These are phyloP conservation scores for Leptographium galeiforme DNA, from an alignment of 2,329 filamentous ascomycete genomes.

Conservation along the genomic window DNA sequence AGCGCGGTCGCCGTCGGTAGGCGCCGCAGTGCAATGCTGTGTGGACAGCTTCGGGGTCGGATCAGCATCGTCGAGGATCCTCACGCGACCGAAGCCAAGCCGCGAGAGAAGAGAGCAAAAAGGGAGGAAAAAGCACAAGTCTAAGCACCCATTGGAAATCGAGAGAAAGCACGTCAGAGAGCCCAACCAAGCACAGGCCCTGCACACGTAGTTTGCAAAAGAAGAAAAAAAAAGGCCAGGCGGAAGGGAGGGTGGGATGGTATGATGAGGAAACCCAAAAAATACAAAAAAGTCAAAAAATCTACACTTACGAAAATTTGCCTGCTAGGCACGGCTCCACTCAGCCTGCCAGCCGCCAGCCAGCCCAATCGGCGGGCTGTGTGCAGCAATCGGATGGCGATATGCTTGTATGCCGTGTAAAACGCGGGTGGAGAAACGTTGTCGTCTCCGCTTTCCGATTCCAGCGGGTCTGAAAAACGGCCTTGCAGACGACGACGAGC, in stretches of 20 bases:
- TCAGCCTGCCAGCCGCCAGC: no score
- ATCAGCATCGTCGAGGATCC: conserved; percentile 17
- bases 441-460: background rate
- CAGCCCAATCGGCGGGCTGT: no score
- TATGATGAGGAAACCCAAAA: background rate
- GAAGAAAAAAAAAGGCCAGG: background rate
- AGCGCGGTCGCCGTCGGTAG: conserved; percentile 9
- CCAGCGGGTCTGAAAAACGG: background rate
- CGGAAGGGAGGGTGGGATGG: background rate
- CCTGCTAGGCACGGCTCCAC: background rate
- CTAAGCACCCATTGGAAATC: background rate
- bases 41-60: conserved; percentile 16
- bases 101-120: background rate
- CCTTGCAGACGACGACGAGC: background rate
- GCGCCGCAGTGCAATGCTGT: conserved; percentile 15
- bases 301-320: background rate
- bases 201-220: background rate
- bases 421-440: no score
- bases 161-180: background rate
- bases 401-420: no score
- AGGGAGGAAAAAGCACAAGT: background rate
- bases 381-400: no score
- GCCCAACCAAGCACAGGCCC: background rate
- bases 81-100: conserved; percentile 8
- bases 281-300: background rate